phyloP scores from a whole-genome alignment of 352 stramenopile genomes.

The Pythium guiyangense region DNA sequence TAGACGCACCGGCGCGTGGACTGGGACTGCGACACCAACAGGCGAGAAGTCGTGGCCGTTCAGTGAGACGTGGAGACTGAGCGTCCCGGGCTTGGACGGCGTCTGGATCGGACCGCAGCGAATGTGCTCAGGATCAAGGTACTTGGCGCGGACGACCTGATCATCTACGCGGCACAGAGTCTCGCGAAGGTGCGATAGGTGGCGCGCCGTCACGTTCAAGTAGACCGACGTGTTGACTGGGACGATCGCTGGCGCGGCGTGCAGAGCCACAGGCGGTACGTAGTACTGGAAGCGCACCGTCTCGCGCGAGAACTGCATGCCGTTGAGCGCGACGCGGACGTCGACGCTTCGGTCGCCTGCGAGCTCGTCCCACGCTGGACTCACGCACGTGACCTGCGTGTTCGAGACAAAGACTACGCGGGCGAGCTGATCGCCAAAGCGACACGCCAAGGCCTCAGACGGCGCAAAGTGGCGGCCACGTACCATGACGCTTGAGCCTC shows the following conservation, averaged over 20 bases:
- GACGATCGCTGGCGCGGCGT: background rate
- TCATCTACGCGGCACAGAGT: too few species aligned
- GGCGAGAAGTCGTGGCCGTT: conserved; percentile 36
- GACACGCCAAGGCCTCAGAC: conserved; percentile 3
- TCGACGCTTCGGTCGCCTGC: background rate
- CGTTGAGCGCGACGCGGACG: conserved; percentile 5
- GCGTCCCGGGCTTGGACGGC: background rate
- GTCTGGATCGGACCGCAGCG: conserved; percentile 4
- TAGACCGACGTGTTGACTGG: conserved; percentile 1
- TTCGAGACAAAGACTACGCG: conserved; percentile 4
- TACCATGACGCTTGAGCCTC: background rate
- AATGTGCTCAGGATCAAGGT: conserved; percentile 3
- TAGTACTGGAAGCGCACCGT: conserved; percentile 7
- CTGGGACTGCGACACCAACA: conserved; percentile 8
- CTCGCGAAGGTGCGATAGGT: too few species aligned
- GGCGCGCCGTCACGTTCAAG: background rate
- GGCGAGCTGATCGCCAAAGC: conserved; percentile 2
- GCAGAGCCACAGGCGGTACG: background rate
- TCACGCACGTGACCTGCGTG: conserved; percentile 1
- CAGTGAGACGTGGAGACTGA: conserved; percentile 22
- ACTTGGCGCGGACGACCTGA: background rate
- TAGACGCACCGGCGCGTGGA: conserved; percentile 21
- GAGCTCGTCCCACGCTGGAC: conserved; percentile 2
- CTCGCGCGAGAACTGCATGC: conserved; percentile 6
- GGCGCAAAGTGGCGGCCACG: background rate